Percentiles rank a stretch among this genome's conserved stretches.
Conservation (phyloP, 2,329 filamentous ascomycete species). For the Fusarium sarcochroum region DNA sequence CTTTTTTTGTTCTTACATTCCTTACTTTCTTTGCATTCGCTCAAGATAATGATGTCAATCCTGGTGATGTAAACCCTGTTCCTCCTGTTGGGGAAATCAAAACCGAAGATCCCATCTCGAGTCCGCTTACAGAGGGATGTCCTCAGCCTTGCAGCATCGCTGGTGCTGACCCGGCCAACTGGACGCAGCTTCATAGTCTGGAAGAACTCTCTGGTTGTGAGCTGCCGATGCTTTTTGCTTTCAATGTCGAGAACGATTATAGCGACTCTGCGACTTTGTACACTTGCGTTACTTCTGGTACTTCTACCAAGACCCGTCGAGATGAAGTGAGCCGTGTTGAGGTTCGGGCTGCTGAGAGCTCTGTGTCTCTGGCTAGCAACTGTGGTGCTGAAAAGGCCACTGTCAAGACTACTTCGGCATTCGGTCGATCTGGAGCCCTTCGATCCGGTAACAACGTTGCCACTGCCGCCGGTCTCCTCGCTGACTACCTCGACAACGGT, state of each 20-base stretch:
- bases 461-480: constrained; percentile 30
- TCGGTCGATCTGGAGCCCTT: constrained; percentile 21
- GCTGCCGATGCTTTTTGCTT: constrained; percentile 39
- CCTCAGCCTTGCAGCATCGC: constrained; percentile 38
- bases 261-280: constrained; percentile 45
- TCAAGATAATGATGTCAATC: constrained; percentile 20
- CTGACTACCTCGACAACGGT: constrained; percentile 37
- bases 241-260: constrained; percentile 44
- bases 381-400: constrained; percentile 42
- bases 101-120: constrained; percentile 45
- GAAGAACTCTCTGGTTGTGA: constrained; percentile 38
- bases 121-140: constrained; percentile 44
- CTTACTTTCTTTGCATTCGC: constrained; percentile 26
- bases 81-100: constrained; percentile 43
- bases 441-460: constrained; percentile 26
- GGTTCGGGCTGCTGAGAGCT: constrained; percentile 21
- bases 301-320: constrained; percentile 16
- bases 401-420: constrained; percentile 26
- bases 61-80: constrained; percentile 40
- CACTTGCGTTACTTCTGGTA: constrained; percentile 30
- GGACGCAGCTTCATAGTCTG: constrained; percentile 45
- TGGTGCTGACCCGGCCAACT: constrained; percentile 42
- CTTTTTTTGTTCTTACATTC: constrained; percentile 35
- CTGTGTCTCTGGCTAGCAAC: constrained; percentile 36
- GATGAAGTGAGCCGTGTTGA: constrained; percentile 29